Evolutionary conservation across 805 yeast species (phyloP), one percentile per base, ranked within the genome.

Genomic region (Saccharomycopsis selenospora): DNA sequence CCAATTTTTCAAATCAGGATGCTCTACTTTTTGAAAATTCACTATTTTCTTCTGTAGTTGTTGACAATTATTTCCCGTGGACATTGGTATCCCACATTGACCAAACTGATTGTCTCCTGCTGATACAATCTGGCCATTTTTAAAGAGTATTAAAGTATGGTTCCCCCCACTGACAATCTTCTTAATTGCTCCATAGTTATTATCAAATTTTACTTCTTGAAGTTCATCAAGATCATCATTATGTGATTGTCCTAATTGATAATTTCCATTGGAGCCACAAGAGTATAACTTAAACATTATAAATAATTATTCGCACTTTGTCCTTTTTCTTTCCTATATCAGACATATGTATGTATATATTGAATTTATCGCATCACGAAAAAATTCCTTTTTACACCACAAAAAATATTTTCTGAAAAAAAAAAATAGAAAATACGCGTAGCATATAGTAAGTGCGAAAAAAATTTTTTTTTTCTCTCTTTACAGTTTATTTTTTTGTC

Each of bases 181-280:
- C n/a, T 45, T 52, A 2, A 40, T 40, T 44, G 18, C 49, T 5
- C 13, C 49, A 41, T 36, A 7, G 47, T 51, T 3, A 51, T 49
- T 1, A 44, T 17, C 3, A 7, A 56, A 24, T 2, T 23, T 45
- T 27, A 61, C 56, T 17, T 53, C 43, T 38, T 58, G 59, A 14
- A 73, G 63, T 8, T 45, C 53, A 20, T 61, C 56, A 6, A 66
- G 49, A 61, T 83, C 97, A 1, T 72, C 73, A 29, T 66, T 63
- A 53, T 79, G 64, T 4, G 70, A 72, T 33, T 71, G 61, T 36
- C 96, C 95, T 42, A 90, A 71, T 60, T 90, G 98, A 49, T 62
- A 77, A 29, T 66, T 69, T 1, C 96, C 96, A 63, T 90, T 90
- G 2, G 96, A 88, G 0, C 98, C 98, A 60, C 93, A 79, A 1